Percentiles rank a stretch among this genome's conserved stretches.
These are phyloP conservation scores for Lizonia empirigonia DNA, from an alignment of 2,329 filamentous ascomycete genomes.

Conservation along the genomic window DNA sequence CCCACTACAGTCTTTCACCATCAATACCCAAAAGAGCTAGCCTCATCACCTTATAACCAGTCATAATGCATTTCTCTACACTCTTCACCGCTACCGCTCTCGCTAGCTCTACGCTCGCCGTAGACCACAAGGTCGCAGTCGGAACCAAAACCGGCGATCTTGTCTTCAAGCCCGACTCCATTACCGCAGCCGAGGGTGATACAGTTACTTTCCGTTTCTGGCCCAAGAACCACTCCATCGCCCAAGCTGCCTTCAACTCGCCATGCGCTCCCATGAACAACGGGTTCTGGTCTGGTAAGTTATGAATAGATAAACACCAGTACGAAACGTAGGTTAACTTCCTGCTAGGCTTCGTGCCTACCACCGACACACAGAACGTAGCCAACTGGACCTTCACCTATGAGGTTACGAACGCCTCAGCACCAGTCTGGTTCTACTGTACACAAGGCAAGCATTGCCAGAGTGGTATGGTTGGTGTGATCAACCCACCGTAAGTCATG, in stretches of 20 bases:
- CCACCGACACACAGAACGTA: constrained; percentile 27
- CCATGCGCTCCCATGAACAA: constrained; percentile 43
- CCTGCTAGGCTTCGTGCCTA: constrained; percentile 45
- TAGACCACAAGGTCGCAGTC: constrained; percentile 42
- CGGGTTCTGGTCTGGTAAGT: constrained; percentile 51
- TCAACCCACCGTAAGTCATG: constrained; percentile 46
- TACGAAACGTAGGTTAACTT: too few relatives aligned
- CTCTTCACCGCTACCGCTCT: constrained; percentile 42
- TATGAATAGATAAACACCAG: too few relatives aligned
- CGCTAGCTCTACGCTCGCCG: constrained; percentile 38
- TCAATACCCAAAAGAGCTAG: constrained; percentile 41
- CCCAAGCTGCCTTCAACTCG: constrained; percentile 41
- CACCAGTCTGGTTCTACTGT: constrained; percentile 51
- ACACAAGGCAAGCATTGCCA: constrained; percentile 48
- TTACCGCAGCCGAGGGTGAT: constrained; percentile 45
- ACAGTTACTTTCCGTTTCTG: constrained; percentile 49
- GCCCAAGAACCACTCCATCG: constrained; percentile 49
- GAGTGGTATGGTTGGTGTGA: constrained; percentile 48
- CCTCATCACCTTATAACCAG: constrained; percentile 34
- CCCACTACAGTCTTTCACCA: constrained; percentile 5
- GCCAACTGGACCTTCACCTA: constrained; percentile 40
- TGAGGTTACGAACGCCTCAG: constrained; percentile 43
- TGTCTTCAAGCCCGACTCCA: constrained; percentile 44
- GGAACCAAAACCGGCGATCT: constrained; percentile 34
- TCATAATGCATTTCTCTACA: constrained; percentile 49